Conservation (phyloP, 306 rosid species). For the Quercus cerris region DNA sequence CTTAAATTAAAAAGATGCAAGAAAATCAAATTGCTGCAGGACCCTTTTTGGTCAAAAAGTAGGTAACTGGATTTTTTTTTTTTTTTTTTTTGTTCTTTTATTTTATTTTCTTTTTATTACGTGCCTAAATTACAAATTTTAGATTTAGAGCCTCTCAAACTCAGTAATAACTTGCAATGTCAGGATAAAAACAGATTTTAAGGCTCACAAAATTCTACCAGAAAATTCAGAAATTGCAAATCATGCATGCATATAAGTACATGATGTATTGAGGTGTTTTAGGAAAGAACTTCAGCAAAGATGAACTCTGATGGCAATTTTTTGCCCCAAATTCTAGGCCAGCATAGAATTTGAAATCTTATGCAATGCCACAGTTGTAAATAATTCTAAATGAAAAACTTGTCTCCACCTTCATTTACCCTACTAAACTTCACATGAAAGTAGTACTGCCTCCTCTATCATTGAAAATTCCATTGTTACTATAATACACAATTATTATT, state of each 20-base stretch:
- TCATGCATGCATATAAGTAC: not conserved
- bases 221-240: not conserved
- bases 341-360: not conserved
- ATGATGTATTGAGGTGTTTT: not conserved
- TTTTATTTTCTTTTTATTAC: not conserved
- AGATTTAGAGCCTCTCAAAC: not conserved
- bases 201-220: not conserved
- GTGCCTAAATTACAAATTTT: not conserved
- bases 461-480: not conserved
- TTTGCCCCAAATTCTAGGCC: too few species aligned
- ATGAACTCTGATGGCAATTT: not conserved
- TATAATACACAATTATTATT: too few species aligned
- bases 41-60: not conserved
- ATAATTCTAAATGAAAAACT: not conserved
- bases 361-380: not conserved
- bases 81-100: not conserved
- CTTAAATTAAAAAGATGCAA: not conserved
- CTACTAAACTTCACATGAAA: not conserved
- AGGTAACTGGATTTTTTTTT: not conserved
- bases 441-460: not conserved
- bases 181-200: not conserved
- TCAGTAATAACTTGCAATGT: not conserved
- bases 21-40: not conserved
- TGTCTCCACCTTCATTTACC: not conserved
- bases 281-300: not conserved